A percentile compares a stretch with the other conserved stretches of the same genome.
Conservation (phyloP, 495 filamentous ascomycete species). For the Aspergillus olivimuriae region DNA sequence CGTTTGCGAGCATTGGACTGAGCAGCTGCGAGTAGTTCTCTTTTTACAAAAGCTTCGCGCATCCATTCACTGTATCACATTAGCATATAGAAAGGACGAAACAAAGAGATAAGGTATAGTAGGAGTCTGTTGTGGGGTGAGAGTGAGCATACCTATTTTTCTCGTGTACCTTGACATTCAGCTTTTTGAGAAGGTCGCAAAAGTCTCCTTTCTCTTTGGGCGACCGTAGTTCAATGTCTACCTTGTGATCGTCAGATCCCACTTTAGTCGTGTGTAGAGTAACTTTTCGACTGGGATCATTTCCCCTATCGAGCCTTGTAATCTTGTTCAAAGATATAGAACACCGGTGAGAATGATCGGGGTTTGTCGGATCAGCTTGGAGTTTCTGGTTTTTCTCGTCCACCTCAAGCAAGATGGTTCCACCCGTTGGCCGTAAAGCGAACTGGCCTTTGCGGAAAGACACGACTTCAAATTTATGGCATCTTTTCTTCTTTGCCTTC, state of each 20-base stretch:
- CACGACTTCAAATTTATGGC: too few relatives aligned
- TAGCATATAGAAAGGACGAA: too few relatives aligned
- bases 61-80: background rate
- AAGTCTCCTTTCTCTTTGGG: conserved; percentile 17
- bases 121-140: too few relatives aligned
- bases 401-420: too few relatives aligned
- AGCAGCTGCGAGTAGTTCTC: background rate
- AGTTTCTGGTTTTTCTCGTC: too few relatives aligned
- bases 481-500: too few relatives aligned
- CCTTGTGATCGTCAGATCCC: conserved; percentile 8
- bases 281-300: conserved; percentile 24
- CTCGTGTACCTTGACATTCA: conserved; percentile 5
- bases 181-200: conserved; percentile 7
- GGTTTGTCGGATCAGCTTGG: too few relatives aligned
- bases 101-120: too few relatives aligned
- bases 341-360: too few relatives aligned
- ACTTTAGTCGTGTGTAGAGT: conserved; percentile 26
- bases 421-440: too few relatives aligned
- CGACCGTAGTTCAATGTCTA: conserved; percentile 35
- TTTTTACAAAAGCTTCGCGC: background rate
- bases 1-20: background rate
- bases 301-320: conserved; percentile 13
- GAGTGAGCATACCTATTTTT: conserved; percentile 19
- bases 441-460: too few relatives aligned
- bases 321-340: background rate